Base-by-base conservation (phyloP, 441 rosid genomes). In the Gossypium lobatum region DNA sequence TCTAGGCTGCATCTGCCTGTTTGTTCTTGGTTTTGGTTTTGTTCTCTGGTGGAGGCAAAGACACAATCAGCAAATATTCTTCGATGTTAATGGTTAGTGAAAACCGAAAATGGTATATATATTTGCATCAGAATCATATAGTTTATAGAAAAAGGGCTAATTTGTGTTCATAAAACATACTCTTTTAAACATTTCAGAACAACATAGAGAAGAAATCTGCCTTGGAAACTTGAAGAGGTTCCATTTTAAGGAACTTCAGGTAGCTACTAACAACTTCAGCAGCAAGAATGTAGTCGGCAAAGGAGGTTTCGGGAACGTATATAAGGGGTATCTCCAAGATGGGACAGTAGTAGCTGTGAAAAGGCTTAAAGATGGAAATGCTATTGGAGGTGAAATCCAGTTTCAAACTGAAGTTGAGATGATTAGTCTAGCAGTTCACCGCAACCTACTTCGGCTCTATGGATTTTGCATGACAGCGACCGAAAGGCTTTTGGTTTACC, bases 271-370 rank as follows among this genome's bases (percentile, higher is more conserved):
- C 80, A 90, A 91, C 80, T 94, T 94, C 87, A 88, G 93, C 82
- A 81, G 83, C 83, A 91, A 89, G 87, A 89, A 88, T 84, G 77
- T 94, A 13, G 81, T 94, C 0, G 98, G 97, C 39, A 87, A 91
- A 73, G 97, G 98, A 59, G 98, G 98, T 23, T 94, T 90, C 63
- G 98, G 98, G 21, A 86, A 89, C 76, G 98, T 94, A 3, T 94
- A 91, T 76, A 94, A 88, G 83, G 98, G 98, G 48, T 65, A 76
- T 85, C 93, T 92, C 63, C 91, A 83, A 25, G 95, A 94, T 83
- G 91, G 93, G 60, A 85, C 93, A 0, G 63, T 86, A 9, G 88
- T 94, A 3, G 97, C 98, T 1, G 95, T 94, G 10, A 94, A 94
- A 81, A 87, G 98, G 75, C 83, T 94, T 11, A 92, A 88, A 64